phyloP scores from a whole-genome alignment of 371 early-diverging fungal species.

The Coemansia sp. region DNA sequence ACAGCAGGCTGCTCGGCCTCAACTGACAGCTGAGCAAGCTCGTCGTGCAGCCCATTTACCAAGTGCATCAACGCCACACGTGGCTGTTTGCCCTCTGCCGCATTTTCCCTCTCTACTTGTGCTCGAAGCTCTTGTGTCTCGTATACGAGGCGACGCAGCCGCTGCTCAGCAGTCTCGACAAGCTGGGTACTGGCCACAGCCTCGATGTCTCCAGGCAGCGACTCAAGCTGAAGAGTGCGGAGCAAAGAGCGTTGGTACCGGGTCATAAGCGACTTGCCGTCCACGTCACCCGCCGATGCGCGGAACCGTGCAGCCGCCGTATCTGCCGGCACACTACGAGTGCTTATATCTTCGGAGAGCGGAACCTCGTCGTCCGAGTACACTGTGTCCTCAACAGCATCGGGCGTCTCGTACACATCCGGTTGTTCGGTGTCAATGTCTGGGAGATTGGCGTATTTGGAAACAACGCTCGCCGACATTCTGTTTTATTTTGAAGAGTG shows the following conservation, averaged over 20 bases:
- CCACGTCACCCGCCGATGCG: conserved; percentile 23
- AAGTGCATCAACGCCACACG: conserved; percentile 58
- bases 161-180: conserved; percentile 72
- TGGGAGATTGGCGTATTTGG: conserved; percentile 67
- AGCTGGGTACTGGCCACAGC: conserved; percentile 47
- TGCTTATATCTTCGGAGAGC: conserved; percentile 53
- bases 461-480: conserved; percentile 5
- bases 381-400: conserved; percentile 35
- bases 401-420: conserved; percentile 85
- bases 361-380: conserved; percentile 40
- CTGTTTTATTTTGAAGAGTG: neutral
- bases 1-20: conserved; percentile 38
- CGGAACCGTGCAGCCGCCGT: conserved; percentile 44
- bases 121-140: conserved; percentile 79
- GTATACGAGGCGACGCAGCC: conserved; percentile 72
- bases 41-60: conserved; percentile 64
- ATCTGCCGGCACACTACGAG: conserved; percentile 3
- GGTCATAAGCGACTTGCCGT: conserved; percentile 22
- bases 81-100: conserved; percentile 1
- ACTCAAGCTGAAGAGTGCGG: conserved; percentile 42
- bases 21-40: conserved; percentile 59
- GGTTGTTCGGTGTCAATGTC: conserved; percentile 77
- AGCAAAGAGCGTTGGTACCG: conserved; percentile 40
- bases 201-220: conserved; percentile 43
- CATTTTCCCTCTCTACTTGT: conserved; percentile 53